These are phyloP conservation scores for Elsinoe australis DNA, from an alignment of 2,329 filamentous ascomycete species.

Conservation along the genomic window DNA sequence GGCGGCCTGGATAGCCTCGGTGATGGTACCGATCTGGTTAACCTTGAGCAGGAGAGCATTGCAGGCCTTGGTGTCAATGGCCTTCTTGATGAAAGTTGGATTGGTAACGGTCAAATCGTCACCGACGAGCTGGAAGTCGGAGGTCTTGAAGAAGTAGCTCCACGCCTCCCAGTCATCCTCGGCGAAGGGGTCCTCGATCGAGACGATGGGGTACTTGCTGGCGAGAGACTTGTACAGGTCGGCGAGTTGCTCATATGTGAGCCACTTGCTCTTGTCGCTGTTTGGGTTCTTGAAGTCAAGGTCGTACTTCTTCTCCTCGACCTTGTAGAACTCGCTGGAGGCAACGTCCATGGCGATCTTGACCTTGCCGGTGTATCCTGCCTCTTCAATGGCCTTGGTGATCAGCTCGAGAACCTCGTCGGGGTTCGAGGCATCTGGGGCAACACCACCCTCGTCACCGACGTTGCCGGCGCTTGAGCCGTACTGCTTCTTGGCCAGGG, in stretches of 20 bases:
- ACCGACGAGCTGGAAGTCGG: constrained; percentile 95
- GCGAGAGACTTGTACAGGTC: constrained; percentile 78
- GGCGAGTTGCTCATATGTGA: constrained; percentile 96
- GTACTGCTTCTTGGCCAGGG: constrained; percentile 97
- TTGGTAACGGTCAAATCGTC: constrained; percentile 99
- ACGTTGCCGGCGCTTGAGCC: constrained; percentile 98
- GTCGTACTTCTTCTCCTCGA: constrained; percentile 96
- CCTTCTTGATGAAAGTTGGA: constrained; percentile 98
- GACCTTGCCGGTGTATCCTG: constrained; percentile 91
- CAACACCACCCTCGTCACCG: constrained; percentile 98
- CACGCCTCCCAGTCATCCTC: constrained; percentile 99
- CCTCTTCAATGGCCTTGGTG: constrained; percentile 84
- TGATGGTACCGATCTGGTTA: constrained; percentile 99
- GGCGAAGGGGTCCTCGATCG: constrained; percentile 97
- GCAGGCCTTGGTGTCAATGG: constrained; percentile 97
- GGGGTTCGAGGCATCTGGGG: constrained; percentile 93
- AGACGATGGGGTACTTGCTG: constrained; percentile 97
- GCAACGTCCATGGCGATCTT: constrained; percentile 99
- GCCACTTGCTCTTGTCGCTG: constrained; percentile 91
- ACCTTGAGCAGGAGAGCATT: constrained; percentile 98
- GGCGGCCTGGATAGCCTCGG: constrained; percentile 97
- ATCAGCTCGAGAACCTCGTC: constrained; percentile 97
- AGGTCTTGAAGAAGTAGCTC: constrained; percentile 99
- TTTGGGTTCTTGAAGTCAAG: constrained; percentile 99
- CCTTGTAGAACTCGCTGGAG: constrained; percentile 98